Evolutionary conservation across 805 yeast species (phyloP), one percentile per base, ranked within the genome.

Genomic region (Hemisphaericaspora nanyangensis): DNA sequence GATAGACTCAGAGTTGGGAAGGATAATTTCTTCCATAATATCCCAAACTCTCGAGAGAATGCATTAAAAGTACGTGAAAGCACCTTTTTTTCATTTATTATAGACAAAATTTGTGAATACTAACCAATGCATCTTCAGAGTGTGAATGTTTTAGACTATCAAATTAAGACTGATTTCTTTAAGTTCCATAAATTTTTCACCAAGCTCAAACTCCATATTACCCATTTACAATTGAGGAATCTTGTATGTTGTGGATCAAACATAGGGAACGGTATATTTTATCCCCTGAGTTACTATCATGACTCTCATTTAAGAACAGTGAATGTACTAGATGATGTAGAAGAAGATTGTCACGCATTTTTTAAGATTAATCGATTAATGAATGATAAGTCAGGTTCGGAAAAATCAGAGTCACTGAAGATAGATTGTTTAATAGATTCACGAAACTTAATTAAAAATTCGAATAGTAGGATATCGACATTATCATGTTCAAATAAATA

Each of bases 221-320:
- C 72, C 15, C 84, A 80, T 59, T 77, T 78, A 52, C 84, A 79
- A 56, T 60, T 79, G 25, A 57, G 84, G 12, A 71, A 76, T 40
- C 56, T 77, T 35, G 68, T 79, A 7, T 65, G 67, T 39, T 71
- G 61, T 46, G 62, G 61, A 24, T 55, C 56, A 10, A 56, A 52
- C 33, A 49, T 49, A 37, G 51, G 56, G 10, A 57, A 56, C 31
- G 72, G 72, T 5, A 57, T 68, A n/a, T 68, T 53, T 46, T 68
- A 65, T 39, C 69, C 70, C 6, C 63, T 64, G 50, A 57, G 63
- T 22, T 61, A 57, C 42, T 58, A 45, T 41, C 63, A 53, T 38
- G 63, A 57, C 39, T 50, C 55, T 38, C 54, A 55, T 43, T 43
- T 68, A 17, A 57, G 63, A 42, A 40, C 54, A 19, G 49, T 55